phyloP scores from a whole-genome alignment of 2,329 filamentous ascomycete species.

The Xylaria arbuscula region DNA sequence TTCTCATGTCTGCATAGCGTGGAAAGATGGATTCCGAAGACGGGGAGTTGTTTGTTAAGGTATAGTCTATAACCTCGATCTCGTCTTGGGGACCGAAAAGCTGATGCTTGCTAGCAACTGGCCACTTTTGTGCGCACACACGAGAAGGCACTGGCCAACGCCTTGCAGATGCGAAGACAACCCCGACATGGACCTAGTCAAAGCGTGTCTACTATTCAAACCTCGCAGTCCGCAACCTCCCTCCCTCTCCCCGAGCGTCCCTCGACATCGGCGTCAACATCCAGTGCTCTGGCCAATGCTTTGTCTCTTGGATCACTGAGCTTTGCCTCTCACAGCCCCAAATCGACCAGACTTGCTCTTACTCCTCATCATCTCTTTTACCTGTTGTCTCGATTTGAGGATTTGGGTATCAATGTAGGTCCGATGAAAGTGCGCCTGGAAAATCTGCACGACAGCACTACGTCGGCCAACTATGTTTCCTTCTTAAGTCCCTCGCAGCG shows the following conservation, averaged over 20 bases:
- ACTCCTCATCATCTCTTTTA: slow-evolving; percentile 98
- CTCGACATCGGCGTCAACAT: slow-evolving; percentile 74
- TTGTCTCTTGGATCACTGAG: slow-evolving; percentile 86
- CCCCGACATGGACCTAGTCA: slow-evolving; percentile 77
- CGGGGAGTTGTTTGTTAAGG: slow-evolving; percentile 90
- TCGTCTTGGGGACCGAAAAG: background rate
- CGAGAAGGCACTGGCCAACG: slow-evolving; percentile 96
- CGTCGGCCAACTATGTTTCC: slow-evolving; percentile 93
- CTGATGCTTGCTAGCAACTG: slow-evolving; percentile 75
- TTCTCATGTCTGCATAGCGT: slow-evolving; percentile 63
- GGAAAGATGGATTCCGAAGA: slow-evolving; percentile 85
- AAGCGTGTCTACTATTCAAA: slow-evolving; percentile 68
- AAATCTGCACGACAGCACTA: slow-evolving; percentile 88
- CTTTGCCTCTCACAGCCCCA: slow-evolving; percentile 85
- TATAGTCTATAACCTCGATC: slow-evolving; percentile 55
- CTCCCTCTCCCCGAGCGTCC: slow-evolving; percentile 71
- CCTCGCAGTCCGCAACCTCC: slow-evolving; percentile 65
- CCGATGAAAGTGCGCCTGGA: slow-evolving; percentile 97
- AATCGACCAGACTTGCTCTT: slow-evolving; percentile 89
- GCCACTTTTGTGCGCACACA: slow-evolving; percentile 96
- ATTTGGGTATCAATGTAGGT: slow-evolving; percentile 87
- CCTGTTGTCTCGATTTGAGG: slow-evolving; percentile 93
- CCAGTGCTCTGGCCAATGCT: slow-evolving; percentile 81
- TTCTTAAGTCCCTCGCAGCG: slow-evolving; percentile 88
- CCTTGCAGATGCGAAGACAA: slow-evolving; percentile 85